These are phyloP conservation scores for Perilla frutescens DNA, from an alignment of 257 asterid genomes.

Conservation along the genomic window DNA sequence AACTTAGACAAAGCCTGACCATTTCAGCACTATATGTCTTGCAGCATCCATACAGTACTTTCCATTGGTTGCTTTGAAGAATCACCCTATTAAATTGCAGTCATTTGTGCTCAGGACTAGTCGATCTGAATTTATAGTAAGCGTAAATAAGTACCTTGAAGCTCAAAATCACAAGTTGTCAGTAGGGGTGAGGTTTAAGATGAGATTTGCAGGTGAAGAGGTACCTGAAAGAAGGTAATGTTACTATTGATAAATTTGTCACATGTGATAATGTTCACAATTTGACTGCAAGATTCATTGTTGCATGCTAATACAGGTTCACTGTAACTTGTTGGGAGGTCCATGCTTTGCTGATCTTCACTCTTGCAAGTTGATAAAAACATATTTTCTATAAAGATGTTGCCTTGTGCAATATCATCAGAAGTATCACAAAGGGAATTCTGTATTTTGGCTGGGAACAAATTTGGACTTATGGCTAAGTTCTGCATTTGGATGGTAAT, in stretches of 20 bases:
- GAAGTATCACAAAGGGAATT: too few relatives aligned
- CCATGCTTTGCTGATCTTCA: constrained; percentile 18
- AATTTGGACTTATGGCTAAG: too few relatives aligned
- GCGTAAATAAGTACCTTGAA: too few relatives aligned
- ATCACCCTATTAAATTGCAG: constrained; percentile 29
- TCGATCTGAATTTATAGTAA: too few relatives aligned
- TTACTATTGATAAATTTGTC: constrained; percentile 18
- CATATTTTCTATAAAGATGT: too few relatives aligned
- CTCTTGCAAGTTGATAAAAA: neutral
- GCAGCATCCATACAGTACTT: too few relatives aligned
- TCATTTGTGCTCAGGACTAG: constrained; percentile 40
- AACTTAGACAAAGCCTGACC: too few relatives aligned
- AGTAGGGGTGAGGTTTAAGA: constrained; percentile 97
- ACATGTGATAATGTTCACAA: neutral
- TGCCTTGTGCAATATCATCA: neutral
- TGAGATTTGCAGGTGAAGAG: constrained; percentile 98
- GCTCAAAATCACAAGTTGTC: constrained; percentile 79
- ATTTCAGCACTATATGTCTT: too few relatives aligned
- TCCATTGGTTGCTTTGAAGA: too few relatives aligned
- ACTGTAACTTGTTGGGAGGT: constrained; percentile 6
- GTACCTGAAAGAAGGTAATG: constrained; percentile 96
- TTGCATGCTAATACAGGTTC: neutral
- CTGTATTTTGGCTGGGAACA: too few relatives aligned
- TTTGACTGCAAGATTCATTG: constrained; percentile 12
- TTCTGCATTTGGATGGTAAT: too few relatives aligned